Conservation (phyloP, 2,329 filamentous ascomycete species). For the Fusarium verrucosum region DNA sequence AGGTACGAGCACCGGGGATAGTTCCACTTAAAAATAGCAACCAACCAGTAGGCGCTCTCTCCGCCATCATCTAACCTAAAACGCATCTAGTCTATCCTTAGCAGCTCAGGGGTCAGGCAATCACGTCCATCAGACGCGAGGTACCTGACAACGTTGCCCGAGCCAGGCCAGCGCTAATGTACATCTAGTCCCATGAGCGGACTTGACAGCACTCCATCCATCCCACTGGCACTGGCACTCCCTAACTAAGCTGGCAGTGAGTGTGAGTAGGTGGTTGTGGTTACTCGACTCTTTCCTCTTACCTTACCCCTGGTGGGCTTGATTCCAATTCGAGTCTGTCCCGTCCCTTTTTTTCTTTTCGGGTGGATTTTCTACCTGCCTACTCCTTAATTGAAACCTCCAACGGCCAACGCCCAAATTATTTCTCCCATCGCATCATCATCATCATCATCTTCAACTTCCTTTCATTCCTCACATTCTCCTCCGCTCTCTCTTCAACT, state of each 20-base stretch:
- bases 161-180: conserved; percentile 35
- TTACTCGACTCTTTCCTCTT: conserved; percentile 12
- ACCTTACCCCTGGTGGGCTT: conserved; percentile 18
- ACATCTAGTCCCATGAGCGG: conserved; percentile 25
- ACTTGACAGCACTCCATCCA: conserved; percentile 41
- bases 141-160: conserved; percentile 32
- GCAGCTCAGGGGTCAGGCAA: conserved; percentile 35
- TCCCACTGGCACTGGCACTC: conserved; percentile 10
- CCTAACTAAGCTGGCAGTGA: neutral
- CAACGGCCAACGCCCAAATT: conserved; percentile 11
- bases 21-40: conserved; percentile 4
- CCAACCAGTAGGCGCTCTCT: conserved; percentile 34
- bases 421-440: conserved; percentile 19
- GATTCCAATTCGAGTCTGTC: conserved; percentile 31
- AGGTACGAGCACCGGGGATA: conserved; percentile 31
- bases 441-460: conserved; percentile 7
- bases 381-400: conserved; percentile 34
- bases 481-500: conserved; percentile 14
- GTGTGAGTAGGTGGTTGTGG: conserved; percentile 24
- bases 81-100: conserved; percentile 7
- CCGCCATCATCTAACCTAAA: conserved; percentile 15
- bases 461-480: conserved; percentile 2
- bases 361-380: conserved; percentile 12
- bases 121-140: conserved; percentile 24
- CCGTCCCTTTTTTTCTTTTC: conserved; percentile 30